Evolutionary conservation across 169 alveolate species (phyloP).

Genomic region (Cryptosporidium ubiquitum): DNA sequence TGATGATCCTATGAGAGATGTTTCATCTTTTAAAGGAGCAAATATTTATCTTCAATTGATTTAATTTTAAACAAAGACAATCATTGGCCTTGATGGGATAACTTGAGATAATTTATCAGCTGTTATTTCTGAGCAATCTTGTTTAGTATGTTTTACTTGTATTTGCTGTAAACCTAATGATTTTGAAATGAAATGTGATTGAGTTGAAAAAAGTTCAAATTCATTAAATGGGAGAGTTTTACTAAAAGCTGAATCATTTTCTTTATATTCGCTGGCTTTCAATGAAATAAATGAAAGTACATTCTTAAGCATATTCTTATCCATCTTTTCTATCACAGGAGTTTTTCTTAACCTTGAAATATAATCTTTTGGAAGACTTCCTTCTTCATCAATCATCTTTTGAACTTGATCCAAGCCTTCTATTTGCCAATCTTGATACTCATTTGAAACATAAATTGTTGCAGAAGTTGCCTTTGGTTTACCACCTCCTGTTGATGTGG

Average conservation of each 20-base stretch:
- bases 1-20: constrained; percentile 57
- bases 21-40: constrained; percentile 58
- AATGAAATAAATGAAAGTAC: constrained; percentile 52
- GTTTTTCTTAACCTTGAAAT: constrained; percentile 39
- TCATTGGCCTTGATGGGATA: constrained; percentile 63
- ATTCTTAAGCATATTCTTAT: constrained; percentile 45
- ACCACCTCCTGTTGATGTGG: neutral
- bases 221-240: constrained; percentile 51
- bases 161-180: constrained; percentile 2
- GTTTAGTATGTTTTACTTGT: constrained; percentile 2
- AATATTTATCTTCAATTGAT: constrained; percentile 19
- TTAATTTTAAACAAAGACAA: neutral
- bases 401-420: constrained; percentile 59
- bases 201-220: constrained; percentile 32
- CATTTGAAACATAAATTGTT: constrained; percentile 47
- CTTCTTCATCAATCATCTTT: constrained; percentile 29
- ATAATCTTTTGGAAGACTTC: constrained; percentile 64
- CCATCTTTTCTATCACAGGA: constrained; percentile 58
- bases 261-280: constrained; percentile 53
- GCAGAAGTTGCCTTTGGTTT: constrained; percentile 18
- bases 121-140: constrained; percentile 44
- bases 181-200: constrained; percentile 43
- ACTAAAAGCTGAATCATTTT: constrained; percentile 34
- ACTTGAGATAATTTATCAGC: constrained; percentile 54
- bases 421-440: constrained; percentile 63